Evolutionary conservation across 371 early-diverging fungal species (phyloP), one percentile per base, ranked within the genome.

Genomic region (Apophysomyces elegans): DNA sequence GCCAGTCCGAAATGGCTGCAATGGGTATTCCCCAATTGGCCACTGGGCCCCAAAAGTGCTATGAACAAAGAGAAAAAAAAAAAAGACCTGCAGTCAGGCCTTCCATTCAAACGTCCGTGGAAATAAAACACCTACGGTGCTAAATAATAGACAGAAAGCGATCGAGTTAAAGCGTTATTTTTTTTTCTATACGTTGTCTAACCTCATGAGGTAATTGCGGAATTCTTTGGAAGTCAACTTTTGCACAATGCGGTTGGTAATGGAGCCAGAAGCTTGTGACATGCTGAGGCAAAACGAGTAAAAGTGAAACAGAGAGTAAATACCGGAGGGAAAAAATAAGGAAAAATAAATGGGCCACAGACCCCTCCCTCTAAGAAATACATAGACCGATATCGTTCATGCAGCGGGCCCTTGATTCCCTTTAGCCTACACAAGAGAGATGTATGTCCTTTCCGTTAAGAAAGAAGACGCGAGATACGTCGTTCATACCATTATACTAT

Each of bases 1-100:
- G 85, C 67, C 88, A 88, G 78, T 99, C 99, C 43, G 95, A 92
- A 63, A 98, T 92, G 38, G 97, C 99, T 36, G 98, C 98, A 47
- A 95, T 69, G 56, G 99, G 99, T 60, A 98, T 87, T 63, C 98
- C 98, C 99, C 99, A 98, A 86, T 97, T 98, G 61, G 95, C 97
- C 38, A 94, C 91, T 59, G 95, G 95, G 58, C 95, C 95, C 95
- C 95, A 95, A 73, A 95, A 95, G 69, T 95, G 95, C 90, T 90
- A 76, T 62, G 43, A 43, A 32, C 2, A 26, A 26, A 26, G 32
- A 26, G 26, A 2, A 26, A 26, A 26, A 1, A 26, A 26, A 26
- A 26, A 26, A 26, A 2, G 32, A 26, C 32, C 32, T 3, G 32
- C 3, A 26, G 32, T 26, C 32, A 26, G 32, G 3, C 32, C 2